Base-by-base conservation (phyloP, 345 rosid species). In the Melaleuca alternifolia region DNA sequence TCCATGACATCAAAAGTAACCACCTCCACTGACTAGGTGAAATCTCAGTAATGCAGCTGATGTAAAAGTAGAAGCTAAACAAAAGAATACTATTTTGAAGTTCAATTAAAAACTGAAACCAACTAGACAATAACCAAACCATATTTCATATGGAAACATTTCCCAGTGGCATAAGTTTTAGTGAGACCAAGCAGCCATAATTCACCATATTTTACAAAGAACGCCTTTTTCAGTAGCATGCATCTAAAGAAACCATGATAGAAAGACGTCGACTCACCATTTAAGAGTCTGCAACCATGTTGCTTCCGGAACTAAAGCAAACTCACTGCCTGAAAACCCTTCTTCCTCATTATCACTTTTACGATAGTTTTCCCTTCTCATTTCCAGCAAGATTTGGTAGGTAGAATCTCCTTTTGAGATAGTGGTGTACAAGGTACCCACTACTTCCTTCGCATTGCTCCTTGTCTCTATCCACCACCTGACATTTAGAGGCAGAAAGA, bases 391-490 rank as follows among this genome's bases (percentile, higher is more conserved):
- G 83, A 93, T 92, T 88, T 91, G 93, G 24, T 88, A 81, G 85
- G 91, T 86, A 89, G 87, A 86, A 88, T 88, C 87, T 90, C 89
- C 50, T 54, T 87, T 54, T 20, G 91, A 89, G 65, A 86, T 87
- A 15, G 91, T 94, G 30, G 87, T 76, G 87, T 92, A 94, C 79
- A 91, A 41, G 85, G 93, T 77, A 85, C 94, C 95, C 75, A 23
- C 88, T 23, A 84, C 87, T 90, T 89, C 89, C 84, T 90, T 91
- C 28, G 87, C 88, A 56, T 88, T 82, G 61, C 26, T 54, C 30
- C 79, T 91, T 11, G 93, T 89, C 89, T 91, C 94, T 86, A 87
- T 92, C 97, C 94, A 93, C 97, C 95, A 93, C 90, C 96, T 94
- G 91, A 85, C 61, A 86, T 65, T 76, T 83, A 71, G 24, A 37